phyloP scores from a whole-genome alignment of 176 grass and related monocot species.

The Neostapfia colusana region DNA sequence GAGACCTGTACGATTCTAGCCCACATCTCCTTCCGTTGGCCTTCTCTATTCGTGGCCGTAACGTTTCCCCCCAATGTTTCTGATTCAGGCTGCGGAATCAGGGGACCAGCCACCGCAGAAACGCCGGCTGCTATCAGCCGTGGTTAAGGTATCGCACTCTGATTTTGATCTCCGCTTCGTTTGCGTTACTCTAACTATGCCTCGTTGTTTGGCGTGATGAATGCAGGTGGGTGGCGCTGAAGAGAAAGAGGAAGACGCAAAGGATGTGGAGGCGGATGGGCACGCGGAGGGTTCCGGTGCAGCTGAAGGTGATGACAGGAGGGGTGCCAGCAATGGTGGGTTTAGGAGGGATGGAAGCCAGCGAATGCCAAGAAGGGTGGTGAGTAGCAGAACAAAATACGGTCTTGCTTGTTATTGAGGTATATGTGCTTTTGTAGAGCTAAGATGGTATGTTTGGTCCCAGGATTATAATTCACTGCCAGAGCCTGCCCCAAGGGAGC shows the following conservation, averaged over 20 bases:
- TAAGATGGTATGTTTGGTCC: constrained; percentile 29
- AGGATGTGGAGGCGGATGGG: constrained; percentile 33
- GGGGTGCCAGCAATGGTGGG: constrained; percentile 40
- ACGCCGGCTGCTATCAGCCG: constrained; percentile 69
- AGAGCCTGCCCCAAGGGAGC: constrained; percentile 82
- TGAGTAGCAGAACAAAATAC: constrained; percentile 33
- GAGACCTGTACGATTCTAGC: constrained; percentile 56
- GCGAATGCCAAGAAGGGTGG: constrained; percentile 48
- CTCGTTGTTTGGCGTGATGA: background rate
- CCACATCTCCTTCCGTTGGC: background rate
- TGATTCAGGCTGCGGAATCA: constrained; percentile 53
- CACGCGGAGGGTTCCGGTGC: background rate
- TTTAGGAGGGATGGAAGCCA: constrained; percentile 67
- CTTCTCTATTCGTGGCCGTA: background rate
- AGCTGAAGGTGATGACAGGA: constrained; percentile 38
- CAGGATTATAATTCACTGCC: constrained; percentile 71
- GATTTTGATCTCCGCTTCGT: background rate
- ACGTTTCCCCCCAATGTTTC: constrained; percentile 11
- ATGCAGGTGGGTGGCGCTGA: constrained; percentile 63
- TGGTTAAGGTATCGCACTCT: constrained; percentile 62
- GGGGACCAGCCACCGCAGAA: constrained; percentile 67
- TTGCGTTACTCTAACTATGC: background rate
- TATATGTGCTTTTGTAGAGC: constrained; percentile 5
- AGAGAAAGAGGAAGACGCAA: constrained; percentile 35
- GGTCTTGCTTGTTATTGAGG: background rate